Conservation (phyloP, 108 stramenopile species). For the Cylindrotheca closterium region DNA sequence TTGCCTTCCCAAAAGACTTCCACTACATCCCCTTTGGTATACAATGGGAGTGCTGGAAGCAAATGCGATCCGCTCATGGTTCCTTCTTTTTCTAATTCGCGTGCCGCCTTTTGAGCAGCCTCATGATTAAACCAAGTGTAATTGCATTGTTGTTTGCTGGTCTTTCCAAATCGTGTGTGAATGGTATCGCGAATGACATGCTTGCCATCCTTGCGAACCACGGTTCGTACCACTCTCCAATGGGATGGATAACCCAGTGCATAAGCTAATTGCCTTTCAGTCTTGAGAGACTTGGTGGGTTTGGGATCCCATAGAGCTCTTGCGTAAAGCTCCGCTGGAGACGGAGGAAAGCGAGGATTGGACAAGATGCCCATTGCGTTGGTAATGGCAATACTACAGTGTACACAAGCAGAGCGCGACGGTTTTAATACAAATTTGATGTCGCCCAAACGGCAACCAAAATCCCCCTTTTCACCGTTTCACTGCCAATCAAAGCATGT, state of each 20-base stretch:
- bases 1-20: slow-evolving; percentile 72
- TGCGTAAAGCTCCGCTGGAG: slow-evolving; percentile 26
- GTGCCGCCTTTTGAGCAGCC: slow-evolving; percentile 44
- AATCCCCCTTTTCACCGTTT: too few species aligned
- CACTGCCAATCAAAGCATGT: too few species aligned
- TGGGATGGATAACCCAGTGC: slow-evolving; percentile 81
- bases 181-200: slow-evolving; percentile 47
- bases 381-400: not conserved
- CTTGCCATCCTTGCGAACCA: slow-evolving; percentile 16
- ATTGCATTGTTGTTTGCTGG: slow-evolving; percentile 23
- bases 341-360: slow-evolving; percentile 23
- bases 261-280: slow-evolving; percentile 53
- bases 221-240: slow-evolving; percentile 72
- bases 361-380: not conserved
- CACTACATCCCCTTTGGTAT: slow-evolving; percentile 69
- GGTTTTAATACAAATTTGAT: too few species aligned
- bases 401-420: not conserved
- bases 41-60: slow-evolving; percentile 55
- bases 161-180: slow-evolving; percentile 38
- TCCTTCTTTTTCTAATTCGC: slow-evolving; percentile 30
- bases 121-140: slow-evolving; percentile 52
- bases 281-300: slow-evolving; percentile 36
- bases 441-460: too few species aligned
- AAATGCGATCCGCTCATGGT: slow-evolving; percentile 44
- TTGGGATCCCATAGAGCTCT: slow-evolving; percentile 42